Conservation (phyloP, 331 rosid genomes). For the Malus hybrid region DNA sequence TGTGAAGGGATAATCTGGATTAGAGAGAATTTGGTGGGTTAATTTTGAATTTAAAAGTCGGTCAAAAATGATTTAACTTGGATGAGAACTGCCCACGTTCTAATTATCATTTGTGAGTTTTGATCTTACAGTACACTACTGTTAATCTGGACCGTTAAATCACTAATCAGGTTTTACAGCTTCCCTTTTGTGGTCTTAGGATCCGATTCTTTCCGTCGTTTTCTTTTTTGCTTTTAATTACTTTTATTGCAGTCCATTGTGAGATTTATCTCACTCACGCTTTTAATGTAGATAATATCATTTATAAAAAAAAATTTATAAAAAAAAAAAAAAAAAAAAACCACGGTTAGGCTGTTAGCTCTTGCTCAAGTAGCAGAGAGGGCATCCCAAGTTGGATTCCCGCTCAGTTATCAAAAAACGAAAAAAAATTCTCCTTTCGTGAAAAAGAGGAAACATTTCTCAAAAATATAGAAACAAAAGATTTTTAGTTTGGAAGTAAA, state of each 20-base stretch:
- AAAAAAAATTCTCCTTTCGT: too few relatives aligned
- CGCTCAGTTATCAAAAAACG: too few relatives aligned
- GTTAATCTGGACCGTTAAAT: neutral
- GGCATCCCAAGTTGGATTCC: too few relatives aligned
- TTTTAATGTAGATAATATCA: too few relatives aligned
- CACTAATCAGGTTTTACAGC: neutral
- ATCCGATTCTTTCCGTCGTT: neutral
- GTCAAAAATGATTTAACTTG: neutral
- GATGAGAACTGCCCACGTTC: conserved; percentile 9
- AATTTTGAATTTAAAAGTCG: conserved; percentile 9
- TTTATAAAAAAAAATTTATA: too few relatives aligned
- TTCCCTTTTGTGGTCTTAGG: neutral
- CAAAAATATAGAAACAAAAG: too few relatives aligned
- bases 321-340: neutral
- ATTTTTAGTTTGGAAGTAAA: too few relatives aligned
- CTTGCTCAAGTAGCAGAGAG: neutral
- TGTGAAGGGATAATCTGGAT: too few relatives aligned
- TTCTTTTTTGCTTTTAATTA: neutral
- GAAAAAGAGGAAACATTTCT: too few relatives aligned
- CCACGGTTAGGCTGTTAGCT: neutral
- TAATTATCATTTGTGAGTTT: neutral
- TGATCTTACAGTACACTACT: neutral
- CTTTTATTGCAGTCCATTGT: too few relatives aligned
- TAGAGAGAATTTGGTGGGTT: conserved; percentile 11
- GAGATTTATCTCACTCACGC: too few relatives aligned